Base-by-base conservation (phyloP, 495 filamentous ascomycete species). In the Lichenothelia convexa region DNA sequence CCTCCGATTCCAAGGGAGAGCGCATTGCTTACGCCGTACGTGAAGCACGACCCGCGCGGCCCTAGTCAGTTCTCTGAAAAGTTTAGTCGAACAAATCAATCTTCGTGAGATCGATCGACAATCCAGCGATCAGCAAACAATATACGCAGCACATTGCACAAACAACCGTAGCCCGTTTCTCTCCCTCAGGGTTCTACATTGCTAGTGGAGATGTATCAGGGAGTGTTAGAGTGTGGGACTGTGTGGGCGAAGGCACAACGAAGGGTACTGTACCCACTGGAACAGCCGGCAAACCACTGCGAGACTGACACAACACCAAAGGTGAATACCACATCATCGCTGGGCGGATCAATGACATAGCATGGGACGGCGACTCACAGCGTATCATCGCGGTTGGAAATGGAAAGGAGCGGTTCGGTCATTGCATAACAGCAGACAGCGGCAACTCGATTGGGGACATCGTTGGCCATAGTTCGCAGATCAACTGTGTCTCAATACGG, bases 71-170 rank as follows among this genome's bases (percentile, higher is more conserved):
- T 1, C 24, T 29, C 9, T 29, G 15, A n/a, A n/a, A n/a, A n/a
- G n/a, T n/a, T n/a, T n/a, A 94, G 86, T 85, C 83, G 22, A 84
- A 82, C 46, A 95, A 95, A 68, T 94, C 87, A 27, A 76, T 94
- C 53, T 95, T 93, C 61, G 58, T 95, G 15, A 83, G 89, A 38
- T 80, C 70, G 24, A 87, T 97, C 62, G 86, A 94, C 56, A 62
- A 92, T 55, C 87, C 91, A 33, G 66, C 80, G 34, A 48, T 71
- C 30, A 70, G 73, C 54, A 79, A 75, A 43, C 85, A 95, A 57
- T 95, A 97, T 60, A 87, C 78, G 17, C 70, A 74, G 46, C 89
- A 97, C 60, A 93, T 83, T 18, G 63, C 77, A 21, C 69, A 71
- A 35, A 87, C 85, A 0, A 93, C 83, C 4, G 85, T 95, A 41